Conservation (phyloP, 345 rosid species). For the Linum lewisii region DNA sequence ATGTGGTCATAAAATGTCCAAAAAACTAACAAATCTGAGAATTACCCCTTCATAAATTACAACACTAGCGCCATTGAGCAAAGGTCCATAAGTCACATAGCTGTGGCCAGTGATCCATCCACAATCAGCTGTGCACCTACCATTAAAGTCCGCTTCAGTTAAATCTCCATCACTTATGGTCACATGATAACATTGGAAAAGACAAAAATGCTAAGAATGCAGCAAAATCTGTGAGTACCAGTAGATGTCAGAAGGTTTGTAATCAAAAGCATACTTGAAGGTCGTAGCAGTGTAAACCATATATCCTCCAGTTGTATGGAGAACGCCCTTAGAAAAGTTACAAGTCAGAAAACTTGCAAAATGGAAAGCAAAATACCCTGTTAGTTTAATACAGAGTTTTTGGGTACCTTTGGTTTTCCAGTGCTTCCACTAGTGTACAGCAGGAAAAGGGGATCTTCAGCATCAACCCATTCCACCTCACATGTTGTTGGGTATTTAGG, state of each 20-base stretch:
- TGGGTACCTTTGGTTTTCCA: slow-evolving; percentile 87
- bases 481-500: slow-evolving; percentile 72
- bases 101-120: slow-evolving; percentile 99
- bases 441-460: slow-evolving; percentile 93
- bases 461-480: slow-evolving; percentile 97
- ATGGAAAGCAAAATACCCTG: not conserved
- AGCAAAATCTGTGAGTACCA: slow-evolving; percentile 42
- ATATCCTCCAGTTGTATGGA: slow-evolving; percentile 97
- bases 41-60: slow-evolving; percentile 93
- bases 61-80: slow-evolving; percentile 86
- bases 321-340: slow-evolving; percentile 59
- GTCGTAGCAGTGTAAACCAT: slow-evolving; percentile 95
- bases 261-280: slow-evolving; percentile 95
- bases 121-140: slow-evolving; percentile 99
- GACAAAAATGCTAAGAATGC: slow-evolving; percentile 3
- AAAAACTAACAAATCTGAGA: not conserved
- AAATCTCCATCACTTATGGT: slow-evolving; percentile 2
- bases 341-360: slow-evolving; percentile 8
- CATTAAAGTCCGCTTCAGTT: slow-evolving; percentile 7
- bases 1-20: not conserved
- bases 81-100: slow-evolving; percentile 93
- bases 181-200: slow-evolving; percentile 11
- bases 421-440: slow-evolving; percentile 99
- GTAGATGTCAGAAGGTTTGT: slow-evolving; percentile 78
- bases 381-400: slow-evolving; percentile 3